These are phyloP conservation scores for Eremothecium sinecaudum DNA, from an alignment of 1,139 yeast species.

Conservation along the genomic window DNA sequence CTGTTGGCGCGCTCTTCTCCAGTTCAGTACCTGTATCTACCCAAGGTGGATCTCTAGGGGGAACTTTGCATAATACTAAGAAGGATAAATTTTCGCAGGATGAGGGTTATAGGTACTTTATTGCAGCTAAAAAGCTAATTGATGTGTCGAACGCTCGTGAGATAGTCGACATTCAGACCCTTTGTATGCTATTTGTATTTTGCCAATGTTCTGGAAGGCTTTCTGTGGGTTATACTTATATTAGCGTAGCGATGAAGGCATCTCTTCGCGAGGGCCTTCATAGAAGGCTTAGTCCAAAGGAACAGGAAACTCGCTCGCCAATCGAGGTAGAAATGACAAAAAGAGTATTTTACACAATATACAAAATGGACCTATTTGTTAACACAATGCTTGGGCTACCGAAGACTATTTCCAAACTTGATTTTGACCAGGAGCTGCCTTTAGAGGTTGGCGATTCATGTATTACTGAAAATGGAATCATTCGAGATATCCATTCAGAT, in stretches of 20 bases:
- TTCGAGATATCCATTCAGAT: slow-evolving; percentile 33
- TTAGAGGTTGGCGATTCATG: slow-evolving; percentile 80
- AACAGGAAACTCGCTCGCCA: slow-evolving; percentile 57
- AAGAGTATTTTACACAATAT: slow-evolving; percentile 78
- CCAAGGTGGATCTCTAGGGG: slow-evolving; percentile 14
- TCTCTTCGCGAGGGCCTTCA: slow-evolving; percentile 85
- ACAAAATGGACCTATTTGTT: slow-evolving; percentile 85
- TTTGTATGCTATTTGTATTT: slow-evolving; percentile 57
- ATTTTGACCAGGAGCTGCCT: slow-evolving; percentile 84
- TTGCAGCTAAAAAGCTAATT: slow-evolving; percentile 76
- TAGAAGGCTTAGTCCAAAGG: slow-evolving; percentile 42
- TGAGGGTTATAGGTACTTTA: slow-evolving; percentile 79
- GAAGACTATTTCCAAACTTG: slow-evolving; percentile 58
- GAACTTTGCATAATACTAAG: slow-evolving; percentile 11
- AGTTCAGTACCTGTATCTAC: slow-evolving; percentile 32
- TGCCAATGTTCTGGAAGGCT: slow-evolving; percentile 84
- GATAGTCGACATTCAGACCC: slow-evolving; percentile 63
- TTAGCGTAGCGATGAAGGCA: slow-evolving; percentile 84
- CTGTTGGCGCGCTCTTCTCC: slow-evolving; percentile 67
- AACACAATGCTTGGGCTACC: slow-evolving; percentile 88
- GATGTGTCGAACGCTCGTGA: slow-evolving; percentile 65
- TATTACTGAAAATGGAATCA: slow-evolving; percentile 49
- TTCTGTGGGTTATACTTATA: slow-evolving; percentile 83
- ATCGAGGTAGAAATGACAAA: slow-evolving; percentile 80
- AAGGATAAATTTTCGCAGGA: slow-evolving; percentile 46